Percentiles rank a stretch among this genome's conserved stretches.
phyloP scores from a whole-genome alignment of 148 eudicot genomes.

The Rhododendron vialii region DNA sequence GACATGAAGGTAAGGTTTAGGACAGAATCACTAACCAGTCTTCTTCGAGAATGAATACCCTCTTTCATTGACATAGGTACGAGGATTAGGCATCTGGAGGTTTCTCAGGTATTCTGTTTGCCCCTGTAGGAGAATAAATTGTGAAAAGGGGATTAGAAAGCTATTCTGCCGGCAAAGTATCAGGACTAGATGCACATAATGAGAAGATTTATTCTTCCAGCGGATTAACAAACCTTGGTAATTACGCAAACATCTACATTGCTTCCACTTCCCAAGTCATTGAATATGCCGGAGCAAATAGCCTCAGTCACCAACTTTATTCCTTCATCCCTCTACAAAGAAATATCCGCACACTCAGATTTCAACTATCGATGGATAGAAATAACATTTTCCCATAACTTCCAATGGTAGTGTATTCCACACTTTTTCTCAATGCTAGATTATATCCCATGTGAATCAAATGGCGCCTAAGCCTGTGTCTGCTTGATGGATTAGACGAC shows the following conservation, averaged over 20 bases:
- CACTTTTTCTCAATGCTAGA: neutral
- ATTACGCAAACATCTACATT: slow-evolving; percentile 90
- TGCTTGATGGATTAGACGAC: neutral
- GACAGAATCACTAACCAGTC: slow-evolving; percentile 49
- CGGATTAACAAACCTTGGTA: slow-evolving; percentile 57
- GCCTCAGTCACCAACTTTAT: slow-evolving; percentile 70
- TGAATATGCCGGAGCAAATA: slow-evolving; percentile 82
- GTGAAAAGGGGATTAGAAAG: neutral
- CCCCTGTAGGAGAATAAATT: slow-evolving; percentile 46
- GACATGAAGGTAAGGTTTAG: neutral
- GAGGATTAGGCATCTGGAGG: slow-evolving; percentile 72
- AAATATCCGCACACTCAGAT: neutral
- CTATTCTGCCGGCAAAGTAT: neutral
- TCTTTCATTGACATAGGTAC: slow-evolving; percentile 67
- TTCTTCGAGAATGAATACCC: slow-evolving; percentile 80
- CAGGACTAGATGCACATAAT: neutral
- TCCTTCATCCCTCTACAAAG: slow-evolving; percentile 79
- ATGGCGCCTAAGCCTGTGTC: neutral
- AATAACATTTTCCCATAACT: neutral
- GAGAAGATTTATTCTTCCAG: neutral
- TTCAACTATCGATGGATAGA: neutral
- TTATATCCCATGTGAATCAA: neutral
- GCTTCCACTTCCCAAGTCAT: slow-evolving; percentile 98
- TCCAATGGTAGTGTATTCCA: neutral
- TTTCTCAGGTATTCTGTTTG: slow-evolving; percentile 79